Conservation (phyloP, 805 yeast species). For the Cyberlindnera saturnus region DNA sequence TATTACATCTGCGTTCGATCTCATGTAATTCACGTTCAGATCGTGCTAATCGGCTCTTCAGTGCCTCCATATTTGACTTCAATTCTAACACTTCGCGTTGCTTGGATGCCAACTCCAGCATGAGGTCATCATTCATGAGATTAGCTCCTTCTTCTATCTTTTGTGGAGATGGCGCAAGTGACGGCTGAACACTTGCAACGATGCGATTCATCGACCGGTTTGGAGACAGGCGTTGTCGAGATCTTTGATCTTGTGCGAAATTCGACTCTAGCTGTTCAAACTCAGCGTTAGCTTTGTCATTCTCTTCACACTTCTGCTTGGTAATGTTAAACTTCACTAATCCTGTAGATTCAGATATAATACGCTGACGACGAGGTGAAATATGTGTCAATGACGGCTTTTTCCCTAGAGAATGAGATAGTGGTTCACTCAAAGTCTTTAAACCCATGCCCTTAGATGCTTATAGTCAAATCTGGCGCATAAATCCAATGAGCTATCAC, state of each 20-base stretch:
- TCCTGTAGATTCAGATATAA: slow-evolving; percentile 47
- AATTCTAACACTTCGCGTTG: slow-evolving; percentile 48
- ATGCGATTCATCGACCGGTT: slow-evolving; percentile 2
- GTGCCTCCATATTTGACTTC: slow-evolving; percentile 32
- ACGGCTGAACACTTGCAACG: not conserved
- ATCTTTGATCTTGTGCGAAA: not conserved
- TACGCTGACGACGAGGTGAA: slow-evolving; percentile 27
- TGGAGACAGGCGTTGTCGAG: not conserved
- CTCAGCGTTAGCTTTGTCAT: slow-evolving; percentile 10
- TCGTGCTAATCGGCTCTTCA: slow-evolving; percentile 32
- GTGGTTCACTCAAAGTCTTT: too few species aligned
- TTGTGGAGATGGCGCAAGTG: not conserved
- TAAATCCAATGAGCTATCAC: too few species aligned
- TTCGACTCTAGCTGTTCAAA: slow-evolving; percentile 11
- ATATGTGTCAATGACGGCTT: not conserved
- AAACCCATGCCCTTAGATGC: too few species aligned
- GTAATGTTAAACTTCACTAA: slow-evolving; percentile 35
- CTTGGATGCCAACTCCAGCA: slow-evolving; percentile 41
- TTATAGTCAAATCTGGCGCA: too few species aligned
- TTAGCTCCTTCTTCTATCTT: not conserved
- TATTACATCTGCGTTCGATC: slow-evolving; percentile 29
- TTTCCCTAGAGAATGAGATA: too few species aligned
- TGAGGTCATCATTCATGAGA: slow-evolving; percentile 17
- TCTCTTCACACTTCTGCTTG: slow-evolving; percentile 10
- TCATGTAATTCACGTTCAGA: slow-evolving; percentile 33